phyloP scores from a whole-genome alignment of 2,329 filamentous ascomycete species.

The Chaetomium sp. region DNA sequence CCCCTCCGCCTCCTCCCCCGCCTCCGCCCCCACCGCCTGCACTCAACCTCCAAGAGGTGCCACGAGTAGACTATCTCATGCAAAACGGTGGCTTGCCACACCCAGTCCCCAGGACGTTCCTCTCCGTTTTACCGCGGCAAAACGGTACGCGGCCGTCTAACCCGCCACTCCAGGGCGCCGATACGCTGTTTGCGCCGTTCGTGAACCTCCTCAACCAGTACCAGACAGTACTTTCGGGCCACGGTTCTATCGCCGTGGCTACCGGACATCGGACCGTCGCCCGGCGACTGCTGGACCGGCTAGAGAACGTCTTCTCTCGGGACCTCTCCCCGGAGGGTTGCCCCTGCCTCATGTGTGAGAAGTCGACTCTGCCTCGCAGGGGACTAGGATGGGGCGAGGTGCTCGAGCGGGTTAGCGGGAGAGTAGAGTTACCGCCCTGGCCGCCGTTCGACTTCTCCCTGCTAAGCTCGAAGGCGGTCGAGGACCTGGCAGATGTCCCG shows the following conservation, averaged over 20 bases:
- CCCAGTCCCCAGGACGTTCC: conserved; percentile 71
- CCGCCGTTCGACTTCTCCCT: conserved; percentile 78
- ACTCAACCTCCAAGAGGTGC: conserved; percentile 68
- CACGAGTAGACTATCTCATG: conserved; percentile 87
- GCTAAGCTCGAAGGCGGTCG: conserved; percentile 61
- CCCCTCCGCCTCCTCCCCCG: conserved; percentile 45
- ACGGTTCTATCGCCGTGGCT: conserved; percentile 89
- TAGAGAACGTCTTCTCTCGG: conserved; percentile 92
- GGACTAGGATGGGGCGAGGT: conserved; percentile 96
- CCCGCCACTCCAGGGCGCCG: conserved; percentile 66
- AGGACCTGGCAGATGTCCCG: conserved; percentile 63
- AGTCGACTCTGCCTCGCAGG: conserved; percentile 60
- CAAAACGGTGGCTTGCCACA: conserved; percentile 81
- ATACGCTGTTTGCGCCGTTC: conserved; percentile 79
- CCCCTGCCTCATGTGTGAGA: conserved; percentile 79
- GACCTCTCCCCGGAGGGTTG: conserved; percentile 89
- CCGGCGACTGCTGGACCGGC: conserved; percentile 79
- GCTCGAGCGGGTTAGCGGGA: conserved; percentile 86
- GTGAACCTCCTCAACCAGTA: conserved; percentile 86
- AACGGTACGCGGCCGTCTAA: conserved; percentile 62
- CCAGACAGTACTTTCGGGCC: conserved; percentile 74
- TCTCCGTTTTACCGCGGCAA: conserved; percentile 63
- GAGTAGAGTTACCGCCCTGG: conserved; percentile 83
- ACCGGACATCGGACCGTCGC: conserved; percentile 96
- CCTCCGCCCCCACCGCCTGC: conserved; percentile 73